These are phyloP conservation scores for Tetrapyrgos nigripes DNA, from an alignment of 1,284 basidiomycete genomes.

Conservation along the genomic window DNA sequence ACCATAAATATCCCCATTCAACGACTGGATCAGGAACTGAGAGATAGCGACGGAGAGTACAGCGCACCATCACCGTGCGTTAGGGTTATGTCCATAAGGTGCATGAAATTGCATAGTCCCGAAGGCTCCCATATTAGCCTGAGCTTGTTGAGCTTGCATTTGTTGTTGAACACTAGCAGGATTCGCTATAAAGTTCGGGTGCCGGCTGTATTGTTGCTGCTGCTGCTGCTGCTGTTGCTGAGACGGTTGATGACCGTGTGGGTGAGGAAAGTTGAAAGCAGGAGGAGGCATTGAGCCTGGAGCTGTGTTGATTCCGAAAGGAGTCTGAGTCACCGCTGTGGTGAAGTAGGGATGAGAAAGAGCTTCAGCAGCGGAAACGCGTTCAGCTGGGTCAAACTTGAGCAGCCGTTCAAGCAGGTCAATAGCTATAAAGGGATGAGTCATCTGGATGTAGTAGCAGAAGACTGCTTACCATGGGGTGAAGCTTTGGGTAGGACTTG, in stretches of 20 bases:
- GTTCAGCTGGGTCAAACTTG: constrained; percentile 95
- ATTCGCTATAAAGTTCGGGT: constrained; percentile 37
- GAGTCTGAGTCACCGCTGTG: constrained; percentile 49
- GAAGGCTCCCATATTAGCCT: constrained; percentile 4
- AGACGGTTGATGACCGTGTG: constrained; percentile 56
- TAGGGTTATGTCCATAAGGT: not conserved
- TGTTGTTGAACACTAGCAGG: constrained; percentile 46
- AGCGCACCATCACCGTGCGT: not conserved
- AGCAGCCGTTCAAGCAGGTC: constrained; percentile 95
- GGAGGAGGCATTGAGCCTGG: constrained; percentile 71
- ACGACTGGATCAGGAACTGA: no score
- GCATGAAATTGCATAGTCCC: not conserved
- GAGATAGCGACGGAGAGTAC: no score
- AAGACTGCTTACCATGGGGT: constrained; percentile 70
- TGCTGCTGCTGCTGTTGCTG: constrained; percentile 52
- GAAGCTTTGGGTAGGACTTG: constrained; percentile 94
- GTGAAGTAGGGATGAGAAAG: constrained; percentile 95
- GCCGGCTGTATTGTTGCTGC: constrained; percentile 46
- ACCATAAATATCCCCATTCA: no score
- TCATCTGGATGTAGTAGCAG: not conserved
- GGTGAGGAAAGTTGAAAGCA: constrained; percentile 72
- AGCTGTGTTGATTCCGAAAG: constrained; percentile 52
- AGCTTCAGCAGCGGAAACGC: constrained; percentile 92
- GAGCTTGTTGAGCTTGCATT: constrained; percentile 29
- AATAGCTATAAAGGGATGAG: constrained; percentile 62